Evolutionary conservation across 768 basidiomycete genomes (phyloP).

Genomic region (Lyophyllum semitale): DNA sequence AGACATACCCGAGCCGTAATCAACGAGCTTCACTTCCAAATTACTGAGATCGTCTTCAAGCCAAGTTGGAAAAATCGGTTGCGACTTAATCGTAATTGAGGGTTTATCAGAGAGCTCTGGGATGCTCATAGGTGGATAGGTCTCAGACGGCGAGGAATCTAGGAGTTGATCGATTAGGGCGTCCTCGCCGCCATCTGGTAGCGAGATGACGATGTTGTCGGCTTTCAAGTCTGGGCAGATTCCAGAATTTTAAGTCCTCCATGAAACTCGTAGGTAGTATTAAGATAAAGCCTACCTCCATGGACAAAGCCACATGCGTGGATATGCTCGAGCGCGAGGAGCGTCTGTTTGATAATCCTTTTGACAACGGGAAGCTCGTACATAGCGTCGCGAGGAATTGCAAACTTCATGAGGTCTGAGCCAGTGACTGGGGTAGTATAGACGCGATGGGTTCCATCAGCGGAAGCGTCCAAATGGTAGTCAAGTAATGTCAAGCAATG

Average conservation of each 20-base stretch:
- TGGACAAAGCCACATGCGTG: neutral
- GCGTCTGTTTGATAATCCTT: neutral
- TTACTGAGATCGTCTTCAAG: neutral
- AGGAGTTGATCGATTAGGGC: neutral
- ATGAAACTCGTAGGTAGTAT: neutral
- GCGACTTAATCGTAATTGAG: neutral
- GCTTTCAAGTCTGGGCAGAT: neutral
- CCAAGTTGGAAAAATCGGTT: neutral
- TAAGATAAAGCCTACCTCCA: neutral
- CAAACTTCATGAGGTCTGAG: neutral
- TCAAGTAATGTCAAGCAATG: neutral
- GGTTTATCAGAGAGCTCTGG: neutral
- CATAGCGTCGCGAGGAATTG: neutral
- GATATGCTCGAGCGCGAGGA: neutral
- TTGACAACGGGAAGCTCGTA: neutral
- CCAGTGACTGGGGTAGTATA: neutral
- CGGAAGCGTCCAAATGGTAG: neutral
- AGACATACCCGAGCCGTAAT: constrained; percentile 1
- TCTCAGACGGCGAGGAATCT: neutral
- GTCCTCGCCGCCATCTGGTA: neutral
- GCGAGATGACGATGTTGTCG: neutral
- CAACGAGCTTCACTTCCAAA: neutral
- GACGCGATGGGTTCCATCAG: neutral
- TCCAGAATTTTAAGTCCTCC: neutral
- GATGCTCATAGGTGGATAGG: neutral